Evolutionary conservation across 306 rosid species (phyloP), one percentile per base, ranked within the genome.

Genomic region (Styphnolobium japonicum): DNA sequence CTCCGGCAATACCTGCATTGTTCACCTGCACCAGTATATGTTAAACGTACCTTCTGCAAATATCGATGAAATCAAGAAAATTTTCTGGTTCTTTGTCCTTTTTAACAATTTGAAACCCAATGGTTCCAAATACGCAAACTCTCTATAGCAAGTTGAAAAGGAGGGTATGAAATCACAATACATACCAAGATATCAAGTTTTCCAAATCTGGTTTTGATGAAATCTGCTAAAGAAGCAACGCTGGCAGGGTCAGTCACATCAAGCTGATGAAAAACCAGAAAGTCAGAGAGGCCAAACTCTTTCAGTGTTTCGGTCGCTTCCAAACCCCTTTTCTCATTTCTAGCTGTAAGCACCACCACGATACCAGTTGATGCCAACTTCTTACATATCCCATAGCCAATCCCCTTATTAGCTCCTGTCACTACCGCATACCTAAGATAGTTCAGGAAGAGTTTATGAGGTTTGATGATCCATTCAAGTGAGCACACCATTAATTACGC

Each of bases 151-250:
- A 39, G 6, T 18, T 80, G 64, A 73, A 40, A 39, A 22, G 48
- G 23, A 52, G 37, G 0, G 21, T 52, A 10, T 11, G 10, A 15
- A 40, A 5, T 3, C 4, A 18, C 9, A 27, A 55, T 33, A 49
- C 25, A 4, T 49, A 85, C 88, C 86, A 82, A 78, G 66, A 85
- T 85, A 53, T 85, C 88, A 62, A 85, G 86, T 74, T 58, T 85
- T 23, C 88, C 84, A 37, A 82, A 74, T 11, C 5, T 6, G 27
- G 76, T 55, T 56, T 65, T 62, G 61, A 85, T 73, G 79, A 85
- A 85, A 2, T 71, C 15, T 25, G 73, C 61, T 14, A 85, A 48
- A 31, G 88, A 45, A 62, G 72, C 76, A 43, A 82, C 80, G 45
- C 86, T 82, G 2, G 79, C 2, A 40, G 79, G 76, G 18, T 82